Percentiles rank a stretch among this genome's conserved stretches.
These are phyloP conservation scores for Tuber umbilicatum DNA, from an alignment of 495 filamentous ascomycete genomes.

Conservation along the genomic window DNA sequence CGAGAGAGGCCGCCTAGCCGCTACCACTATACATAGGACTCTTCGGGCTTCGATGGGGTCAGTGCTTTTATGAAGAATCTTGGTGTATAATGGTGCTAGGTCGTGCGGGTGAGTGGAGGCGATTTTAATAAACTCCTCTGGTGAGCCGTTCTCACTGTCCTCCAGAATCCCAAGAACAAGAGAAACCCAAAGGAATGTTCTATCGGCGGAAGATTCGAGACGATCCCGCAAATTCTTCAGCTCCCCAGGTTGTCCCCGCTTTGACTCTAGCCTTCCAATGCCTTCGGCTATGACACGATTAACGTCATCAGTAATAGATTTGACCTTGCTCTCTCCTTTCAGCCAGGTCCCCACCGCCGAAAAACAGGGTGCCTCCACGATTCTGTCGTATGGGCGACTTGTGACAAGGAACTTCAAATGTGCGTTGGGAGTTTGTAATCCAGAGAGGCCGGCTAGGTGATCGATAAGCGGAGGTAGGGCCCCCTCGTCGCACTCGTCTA, in stretches of 20 bases:
- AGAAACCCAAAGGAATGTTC: slow-evolving; percentile 46
- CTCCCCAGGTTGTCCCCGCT: slow-evolving; percentile 11
- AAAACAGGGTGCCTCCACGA: slow-evolving; percentile 36
- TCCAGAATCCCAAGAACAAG: slow-evolving; percentile 27
- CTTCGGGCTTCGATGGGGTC: slow-evolving; percentile 26
- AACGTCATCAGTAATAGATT: slow-evolving; percentile 44
- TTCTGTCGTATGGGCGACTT: slow-evolving; percentile 46
- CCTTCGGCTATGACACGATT: slow-evolving; percentile 42
- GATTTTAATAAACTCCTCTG: slow-evolving; percentile 34
- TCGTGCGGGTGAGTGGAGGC: slow-evolving; percentile 29
- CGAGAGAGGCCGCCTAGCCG: slow-evolving; percentile 43
- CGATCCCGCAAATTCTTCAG: slow-evolving; percentile 21
- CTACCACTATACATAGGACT: slow-evolving; percentile 45
- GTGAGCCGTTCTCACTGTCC: neutral
- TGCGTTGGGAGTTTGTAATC: neutral
- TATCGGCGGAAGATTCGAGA: slow-evolving; percentile 39
- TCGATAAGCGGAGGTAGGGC: slow-evolving; percentile 36
- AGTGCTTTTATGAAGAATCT: slow-evolving; percentile 37
- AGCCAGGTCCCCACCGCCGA: slow-evolving; percentile 39
- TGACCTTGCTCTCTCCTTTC: slow-evolving; percentile 43
- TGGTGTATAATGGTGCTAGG: slow-evolving; percentile 41
- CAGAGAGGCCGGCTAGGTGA: slow-evolving; percentile 8
- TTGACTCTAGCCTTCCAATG: slow-evolving; percentile 39
- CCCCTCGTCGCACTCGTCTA: slow-evolving; percentile 45
- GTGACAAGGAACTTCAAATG: slow-evolving; percentile 47